Evolutionary conservation across 2,329 filamentous ascomycete species (phyloP), one percentile per base, ranked within the genome.

Genomic region (Talaromyces islandicus): DNA sequence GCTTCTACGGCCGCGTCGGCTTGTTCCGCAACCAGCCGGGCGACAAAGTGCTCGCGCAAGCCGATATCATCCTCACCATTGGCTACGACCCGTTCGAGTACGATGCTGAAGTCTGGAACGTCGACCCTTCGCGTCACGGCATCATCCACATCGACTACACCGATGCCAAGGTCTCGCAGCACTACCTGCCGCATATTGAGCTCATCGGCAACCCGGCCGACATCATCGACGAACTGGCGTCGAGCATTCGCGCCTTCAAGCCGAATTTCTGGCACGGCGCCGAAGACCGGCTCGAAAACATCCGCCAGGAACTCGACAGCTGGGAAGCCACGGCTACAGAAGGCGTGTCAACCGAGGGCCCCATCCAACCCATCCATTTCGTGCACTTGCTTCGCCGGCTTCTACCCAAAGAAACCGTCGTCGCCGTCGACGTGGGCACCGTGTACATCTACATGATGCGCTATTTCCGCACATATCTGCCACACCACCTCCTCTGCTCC

Each of bases 371-470:
- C 4, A 61, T 43, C 3, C 52, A 61, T 30, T 61, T 61, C 14
- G 59, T 61, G 24, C 54, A 61, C 21, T 41, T 54, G n/a, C 51
- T 61, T 7, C 59, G 59, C 27, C 29, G 54, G 5, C 29, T 55
- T 7, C 52, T 61, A 1, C 56, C 56, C 24, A 50, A 51, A 25
- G 59, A 61, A 12, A 61, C 56, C 12, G 56, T 61, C 14, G 59
- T 61, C 19, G 43, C 56, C 3, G 59, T 61, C 21, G 59, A 61
- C 24, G 59, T 61, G 3, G 59, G 59, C 41, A 61, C 59, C 7
- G 59, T 58, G 1, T 61, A 61, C 5, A 61, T 61, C 21, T 61
- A 61, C 51, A 61, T 61, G 59, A 61, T 61, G 59, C 50, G 55
- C 21, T 61, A 61, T n/a, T 61, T 61, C 56, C 56, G 57, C 24